Base-by-base conservation (phyloP, 495 filamentous ascomycete species). In the Neurospora africana region DNA sequence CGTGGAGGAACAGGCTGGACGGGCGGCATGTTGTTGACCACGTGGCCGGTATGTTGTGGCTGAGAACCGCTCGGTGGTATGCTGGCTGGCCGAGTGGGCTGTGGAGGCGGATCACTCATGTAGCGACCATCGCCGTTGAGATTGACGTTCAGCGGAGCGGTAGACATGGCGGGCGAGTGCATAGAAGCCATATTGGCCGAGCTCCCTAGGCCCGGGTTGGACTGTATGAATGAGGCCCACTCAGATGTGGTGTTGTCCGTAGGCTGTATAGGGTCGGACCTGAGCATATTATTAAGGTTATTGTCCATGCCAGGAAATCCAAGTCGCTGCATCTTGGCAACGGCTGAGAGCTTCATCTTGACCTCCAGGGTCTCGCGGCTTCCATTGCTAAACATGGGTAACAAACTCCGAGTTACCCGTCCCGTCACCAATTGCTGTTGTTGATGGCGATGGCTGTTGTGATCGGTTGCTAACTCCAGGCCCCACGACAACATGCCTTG, bases 401-500 rank as follows among this genome's bases (percentile, higher is more conserved):
- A 82, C 9, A 93, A 82, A 76, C 94, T 97, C 74, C 91, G 92
- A 74, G 91, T 93, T 67, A 99, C 91, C 17, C 93, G 91, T 33
- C 95, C 95, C 13, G 96, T 98, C 71, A 99, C 89, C 78, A 97
- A 87, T 65, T 93, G 89, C 37, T 88, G 76, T 38, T 85, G 73
- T 86, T 84, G 70, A 85, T 87, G 40, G 85, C 86, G 53, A 84
- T 86, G 72, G 84, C 84, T 33, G 84, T 86, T 43, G 83, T 87
- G 13, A 87, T 83, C 41, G 86, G 86, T 69, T 13, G 72, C 72
- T n/a, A 84, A 78, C 68, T 86, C 78, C 68, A 99, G 85, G 39
- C 90, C 90, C 88, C 91, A 91, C 72, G 95, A 98, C 30, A 99
- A 86, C 92, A 98, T 92, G 71, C 95, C 95, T 80, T 98, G 96